These are phyloP conservation scores for Delphinella strobiligena DNA, from an alignment of 2,329 filamentous ascomycete species.

Conservation along the genomic window DNA sequence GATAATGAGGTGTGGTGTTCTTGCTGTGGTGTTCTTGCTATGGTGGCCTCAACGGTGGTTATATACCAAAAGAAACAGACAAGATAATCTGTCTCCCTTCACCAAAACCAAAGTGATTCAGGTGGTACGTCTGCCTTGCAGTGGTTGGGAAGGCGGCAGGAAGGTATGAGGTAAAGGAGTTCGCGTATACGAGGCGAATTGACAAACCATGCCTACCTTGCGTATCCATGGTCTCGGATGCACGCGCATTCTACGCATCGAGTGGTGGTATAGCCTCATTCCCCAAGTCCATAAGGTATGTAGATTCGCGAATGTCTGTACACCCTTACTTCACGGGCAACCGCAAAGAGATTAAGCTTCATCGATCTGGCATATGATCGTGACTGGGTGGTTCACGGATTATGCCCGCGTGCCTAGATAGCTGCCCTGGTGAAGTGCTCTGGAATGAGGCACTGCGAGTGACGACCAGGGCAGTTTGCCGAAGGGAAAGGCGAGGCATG, in stretches of 20 bases:
- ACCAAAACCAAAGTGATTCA: not conserved
- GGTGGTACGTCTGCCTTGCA: constrained; percentile 17
- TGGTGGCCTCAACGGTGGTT: not conserved
- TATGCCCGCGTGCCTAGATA: too few relatives aligned
- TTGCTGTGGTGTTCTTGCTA: not conserved
- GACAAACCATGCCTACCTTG: constrained; percentile 13
- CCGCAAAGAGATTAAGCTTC: constrained; percentile 7
- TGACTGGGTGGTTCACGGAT: too few relatives aligned
- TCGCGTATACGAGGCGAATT: constrained; percentile 1
- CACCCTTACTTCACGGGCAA: constrained; percentile 16
- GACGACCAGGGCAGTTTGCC: too few relatives aligned
- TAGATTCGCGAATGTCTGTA: constrained; percentile 18
- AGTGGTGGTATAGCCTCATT: constrained; percentile 14
- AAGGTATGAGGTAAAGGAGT: not conserved
- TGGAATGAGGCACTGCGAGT: not conserved
- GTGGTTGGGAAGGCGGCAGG: constrained; percentile 12
- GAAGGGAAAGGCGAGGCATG: too few relatives aligned
- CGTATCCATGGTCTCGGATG: constrained; percentile 4
- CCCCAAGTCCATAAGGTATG: constrained; percentile 16
- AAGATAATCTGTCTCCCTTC: not conserved
- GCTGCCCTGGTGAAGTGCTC: too few relatives aligned
- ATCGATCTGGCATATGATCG: too few relatives aligned
- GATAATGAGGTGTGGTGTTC: not conserved
- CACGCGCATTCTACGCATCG: constrained; percentile 9
- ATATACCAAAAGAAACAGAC: not conserved